Evolutionary conservation across 1,284 basidiomycete genomes (phyloP).

Genomic region (Singerocomus rubriflavus): DNA sequence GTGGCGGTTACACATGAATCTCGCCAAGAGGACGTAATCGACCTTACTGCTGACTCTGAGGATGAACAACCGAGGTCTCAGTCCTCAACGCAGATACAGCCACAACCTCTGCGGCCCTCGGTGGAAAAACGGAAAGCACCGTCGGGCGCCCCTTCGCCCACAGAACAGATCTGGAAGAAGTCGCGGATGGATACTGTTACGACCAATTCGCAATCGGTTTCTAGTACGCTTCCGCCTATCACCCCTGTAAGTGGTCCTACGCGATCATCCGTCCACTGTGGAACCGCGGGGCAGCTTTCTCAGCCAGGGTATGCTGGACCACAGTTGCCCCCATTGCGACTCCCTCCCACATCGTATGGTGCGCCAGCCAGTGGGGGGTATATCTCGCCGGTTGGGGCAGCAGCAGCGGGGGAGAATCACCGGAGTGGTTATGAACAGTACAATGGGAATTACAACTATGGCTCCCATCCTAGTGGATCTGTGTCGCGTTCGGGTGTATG

Average conservation of each 20-base stretch:
- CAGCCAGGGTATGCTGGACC: constrained; percentile 23
- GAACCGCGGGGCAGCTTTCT: constrained; percentile 15
- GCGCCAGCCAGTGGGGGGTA: constrained; percentile 22
- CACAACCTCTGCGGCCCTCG: constrained; percentile 26
- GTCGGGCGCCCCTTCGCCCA: constrained; percentile 48
- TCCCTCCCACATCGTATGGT: constrained; percentile 22
- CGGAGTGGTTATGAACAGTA: constrained; percentile 28
- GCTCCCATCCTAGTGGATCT: constrained; percentile 22
- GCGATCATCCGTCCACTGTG: constrained; percentile 18
- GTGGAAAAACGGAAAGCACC: constrained; percentile 58
- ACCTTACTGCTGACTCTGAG: constrained; percentile 75
- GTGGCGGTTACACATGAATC: constrained; percentile 19
- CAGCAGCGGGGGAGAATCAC: constrained; percentile 19
- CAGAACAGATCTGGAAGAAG: constrained; percentile 73
- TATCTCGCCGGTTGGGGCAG: constrained; percentile 21
- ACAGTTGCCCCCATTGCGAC: constrained; percentile 30
- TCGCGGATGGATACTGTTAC: constrained; percentile 45
- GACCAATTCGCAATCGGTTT: constrained; percentile 9
- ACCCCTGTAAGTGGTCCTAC: constrained; percentile 16
- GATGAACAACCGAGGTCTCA: constrained; percentile 53
- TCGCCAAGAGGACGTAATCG: constrained; percentile 57
- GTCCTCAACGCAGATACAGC: constrained; percentile 22
- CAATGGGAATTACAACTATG: constrained; percentile 26
- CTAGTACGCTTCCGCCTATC: constrained; percentile 21
- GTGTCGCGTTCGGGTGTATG: constrained; percentile 25